phyloP scores from a whole-genome alignment of 2,329 filamentous ascomycete species.

The Pezicula neosporulosa region DNA sequence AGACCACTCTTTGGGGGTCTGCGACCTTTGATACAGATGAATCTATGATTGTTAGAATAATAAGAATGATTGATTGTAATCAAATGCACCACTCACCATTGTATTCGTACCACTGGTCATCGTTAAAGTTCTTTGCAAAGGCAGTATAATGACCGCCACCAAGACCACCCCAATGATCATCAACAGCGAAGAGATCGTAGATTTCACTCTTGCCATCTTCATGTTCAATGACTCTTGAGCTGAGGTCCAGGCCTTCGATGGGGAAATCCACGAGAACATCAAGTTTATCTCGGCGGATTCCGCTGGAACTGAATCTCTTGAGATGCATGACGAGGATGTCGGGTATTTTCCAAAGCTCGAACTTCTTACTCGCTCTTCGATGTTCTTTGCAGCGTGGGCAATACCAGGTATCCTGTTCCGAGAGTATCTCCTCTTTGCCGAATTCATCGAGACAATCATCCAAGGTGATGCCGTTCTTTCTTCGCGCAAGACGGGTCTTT shows the following conservation, averaged over 20 bases:
- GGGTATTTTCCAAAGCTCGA: constrained; percentile 94
- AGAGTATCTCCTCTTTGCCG: constrained; percentile 88
- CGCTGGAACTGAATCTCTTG: constrained; percentile 88
- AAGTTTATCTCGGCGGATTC: constrained; percentile 83
- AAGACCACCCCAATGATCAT: constrained; percentile 91
- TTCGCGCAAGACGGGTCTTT: constrained; percentile 59
- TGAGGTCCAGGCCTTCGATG: constrained; percentile 80
- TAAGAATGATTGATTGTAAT: not conserved
- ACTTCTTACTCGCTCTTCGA: constrained; percentile 88
- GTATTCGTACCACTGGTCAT: constrained; percentile 91
- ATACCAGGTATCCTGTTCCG: constrained; percentile 96
- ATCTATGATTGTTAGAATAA: constrained; percentile 56
- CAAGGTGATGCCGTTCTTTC: constrained; percentile 74
- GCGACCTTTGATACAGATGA: constrained; percentile 63
- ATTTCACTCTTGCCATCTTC: constrained; percentile 78
- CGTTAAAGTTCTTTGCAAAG: constrained; percentile 87
- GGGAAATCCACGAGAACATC: constrained; percentile 91
- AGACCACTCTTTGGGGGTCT: constrained; percentile 62
- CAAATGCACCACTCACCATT: constrained; percentile 65
- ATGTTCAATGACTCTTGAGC: constrained; percentile 71
- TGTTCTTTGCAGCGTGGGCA: constrained; percentile 95
- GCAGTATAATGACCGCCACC: constrained; percentile 97
- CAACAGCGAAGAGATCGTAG: constrained; percentile 93
- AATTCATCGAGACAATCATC: constrained; percentile 94
- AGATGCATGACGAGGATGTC: constrained; percentile 94